A percentile compares a stretch with the other conserved stretches of the same genome.
phyloP scores from a whole-genome alignment of 352 stramenopile species.

The Phytophthora sojae region DNA sequence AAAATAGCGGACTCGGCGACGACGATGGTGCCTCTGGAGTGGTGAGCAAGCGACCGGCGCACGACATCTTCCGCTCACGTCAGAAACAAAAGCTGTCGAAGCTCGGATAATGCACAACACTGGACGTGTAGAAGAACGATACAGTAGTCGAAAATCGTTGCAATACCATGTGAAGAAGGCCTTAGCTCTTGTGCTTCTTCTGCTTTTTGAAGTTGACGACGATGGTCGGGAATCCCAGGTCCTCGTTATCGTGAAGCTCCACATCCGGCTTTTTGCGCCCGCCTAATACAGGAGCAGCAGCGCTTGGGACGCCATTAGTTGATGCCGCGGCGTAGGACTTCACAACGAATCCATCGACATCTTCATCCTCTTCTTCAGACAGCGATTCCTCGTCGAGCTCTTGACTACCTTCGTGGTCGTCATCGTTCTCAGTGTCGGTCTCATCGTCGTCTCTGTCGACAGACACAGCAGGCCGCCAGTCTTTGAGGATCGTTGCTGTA shows the following conservation, averaged over 20 bases:
- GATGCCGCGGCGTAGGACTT: constrained; percentile 20
- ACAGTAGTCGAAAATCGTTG: constrained; percentile 5
- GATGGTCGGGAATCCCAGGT: constrained; percentile 45
- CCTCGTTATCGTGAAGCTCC: constrained; percentile 45
- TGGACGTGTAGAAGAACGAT: constrained; percentile 18
- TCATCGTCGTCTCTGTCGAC: constrained; percentile 31
- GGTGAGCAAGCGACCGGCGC: constrained; percentile 81
- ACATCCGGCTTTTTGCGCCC: constrained; percentile 22
- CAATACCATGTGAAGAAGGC: constrained; percentile 12
- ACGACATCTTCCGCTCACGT: constrained; percentile 87
- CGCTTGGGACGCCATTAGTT: constrained; percentile 1
- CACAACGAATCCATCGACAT: constrained; percentile 33
- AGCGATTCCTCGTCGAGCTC: constrained; percentile 43
- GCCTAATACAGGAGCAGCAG: not conserved
- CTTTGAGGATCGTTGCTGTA: constrained; percentile 35
- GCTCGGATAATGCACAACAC: constrained; percentile 47
- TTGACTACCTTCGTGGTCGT: constrained; percentile 29
- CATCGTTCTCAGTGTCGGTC: constrained; percentile 48
- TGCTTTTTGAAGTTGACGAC: constrained; percentile 57
- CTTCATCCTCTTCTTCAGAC: constrained; percentile 44
- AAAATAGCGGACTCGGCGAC: constrained; percentile 49
- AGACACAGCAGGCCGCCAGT: constrained; percentile 40
- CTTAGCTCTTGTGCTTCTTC: constrained; percentile 45
- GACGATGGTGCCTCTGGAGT: constrained; percentile 60
- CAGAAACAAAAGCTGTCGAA: constrained; percentile 90